Percentiles rank a stretch among this genome's conserved stretches.
phyloP scores from a whole-genome alignment of 73 alveolate species.

The Paraurostyla sp. region DNA sequence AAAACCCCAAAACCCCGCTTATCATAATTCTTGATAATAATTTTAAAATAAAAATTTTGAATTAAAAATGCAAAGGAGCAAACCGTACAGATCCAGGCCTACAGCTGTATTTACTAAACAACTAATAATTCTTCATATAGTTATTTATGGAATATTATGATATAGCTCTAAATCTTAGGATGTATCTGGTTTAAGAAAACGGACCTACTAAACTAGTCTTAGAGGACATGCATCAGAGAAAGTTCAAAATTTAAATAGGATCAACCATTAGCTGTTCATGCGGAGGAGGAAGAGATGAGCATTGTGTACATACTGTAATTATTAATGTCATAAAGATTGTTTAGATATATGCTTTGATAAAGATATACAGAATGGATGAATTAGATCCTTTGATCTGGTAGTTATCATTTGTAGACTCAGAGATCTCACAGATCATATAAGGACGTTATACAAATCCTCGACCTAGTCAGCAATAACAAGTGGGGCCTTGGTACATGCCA shows the following conservation, averaged over 20 bases:
- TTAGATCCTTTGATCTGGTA: slow-evolving; percentile 46
- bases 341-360: slow-evolving; percentile 39
- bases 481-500: too few species aligned
- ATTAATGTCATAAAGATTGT: neutral
- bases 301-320: slow-evolving; percentile 61
- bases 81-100: slow-evolving; percentile 8
- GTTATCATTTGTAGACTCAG: slow-evolving; percentile 61
- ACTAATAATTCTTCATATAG: neutral
- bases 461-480: too few species aligned
- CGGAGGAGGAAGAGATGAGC: slow-evolving; percentile 60
- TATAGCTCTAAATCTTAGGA: neutral
- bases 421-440: slow-evolving; percentile 52
- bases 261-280: slow-evolving; percentile 38
- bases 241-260: slow-evolving; percentile 42
- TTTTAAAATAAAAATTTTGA: neutral
- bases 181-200: slow-evolving; percentile 46
- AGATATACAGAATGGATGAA: slow-evolving; percentile 41
- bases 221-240: slow-evolving; percentile 35
- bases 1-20: too few species aligned
- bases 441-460: neutral
- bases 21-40: too few species aligned
- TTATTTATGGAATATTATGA: slow-evolving; percentile 36
- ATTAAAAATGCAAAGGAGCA: slow-evolving; percentile 10
- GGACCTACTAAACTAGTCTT: slow-evolving; percentile 57
- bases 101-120: neutral